Evolutionary conservation across 208 protist genomes (phyloP).

Genomic region (Leishmania major): DNA sequence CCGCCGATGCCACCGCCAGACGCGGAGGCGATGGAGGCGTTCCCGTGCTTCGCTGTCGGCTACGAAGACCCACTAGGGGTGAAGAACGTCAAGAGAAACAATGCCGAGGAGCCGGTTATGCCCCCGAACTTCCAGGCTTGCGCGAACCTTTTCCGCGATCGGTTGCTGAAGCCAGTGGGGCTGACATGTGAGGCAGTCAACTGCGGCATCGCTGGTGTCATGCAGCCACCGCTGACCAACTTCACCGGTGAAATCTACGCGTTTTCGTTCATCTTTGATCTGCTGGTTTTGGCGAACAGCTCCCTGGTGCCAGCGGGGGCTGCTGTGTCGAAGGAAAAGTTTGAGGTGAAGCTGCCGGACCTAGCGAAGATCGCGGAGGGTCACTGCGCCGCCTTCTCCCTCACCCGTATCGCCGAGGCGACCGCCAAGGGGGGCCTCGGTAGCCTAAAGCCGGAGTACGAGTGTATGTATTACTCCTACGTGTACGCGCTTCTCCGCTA

Average conservation of each 20-base stretch:
- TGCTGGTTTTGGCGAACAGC: conserved; percentile 21
- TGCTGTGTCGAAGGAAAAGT: conserved; percentile 28
- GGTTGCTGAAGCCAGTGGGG: conserved; percentile 38
- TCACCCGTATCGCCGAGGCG: conserved; percentile 25
- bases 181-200: conserved; percentile 13
- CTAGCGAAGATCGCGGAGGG: conserved; percentile 25
- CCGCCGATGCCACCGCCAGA: conserved; percentile 2
- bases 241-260: conserved; percentile 63
- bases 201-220: conserved; percentile 64
- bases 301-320: conserved; percentile 6
- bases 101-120: conserved; percentile 7
- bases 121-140: conserved; percentile 43
- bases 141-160: conserved; percentile 36
- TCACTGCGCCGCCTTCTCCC: conserved; percentile 30
- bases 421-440: conserved; percentile 4
- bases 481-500: conserved; percentile 66
- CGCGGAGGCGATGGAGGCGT: conserved; percentile 15
- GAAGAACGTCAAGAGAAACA: conserved; percentile 26
- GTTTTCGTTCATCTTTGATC: conserved; percentile 79
- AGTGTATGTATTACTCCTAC: conserved; percentile 83
- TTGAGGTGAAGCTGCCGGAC: conserved; percentile 28
- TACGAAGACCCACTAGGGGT: conserved; percentile 27
- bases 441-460: conserved; percentile 48
- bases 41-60: conserved; percentile 35
- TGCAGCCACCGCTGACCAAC: conserved; percentile 55